A percentile compares a stretch with the other conserved stretches of the same genome.
Conservation (phyloP, 768 basidiomycete species). For the Coprinellus aureogranulatus region DNA sequence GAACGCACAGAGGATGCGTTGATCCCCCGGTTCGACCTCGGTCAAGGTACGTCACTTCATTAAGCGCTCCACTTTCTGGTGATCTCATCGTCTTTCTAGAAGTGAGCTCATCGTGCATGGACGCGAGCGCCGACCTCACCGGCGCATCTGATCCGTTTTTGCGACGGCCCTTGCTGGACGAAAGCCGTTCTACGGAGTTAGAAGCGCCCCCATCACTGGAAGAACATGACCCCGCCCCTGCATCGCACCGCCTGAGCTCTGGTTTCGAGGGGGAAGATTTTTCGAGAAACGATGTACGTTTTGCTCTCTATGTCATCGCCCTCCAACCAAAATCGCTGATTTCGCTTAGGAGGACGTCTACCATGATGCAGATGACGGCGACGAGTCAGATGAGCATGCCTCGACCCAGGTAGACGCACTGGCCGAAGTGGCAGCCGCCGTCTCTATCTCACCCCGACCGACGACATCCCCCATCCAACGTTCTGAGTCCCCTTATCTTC, state of each 20-base stretch:
- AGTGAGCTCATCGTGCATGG: neutral
- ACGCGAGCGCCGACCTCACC: neutral
- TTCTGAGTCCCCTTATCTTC: constrained; percentile 4
- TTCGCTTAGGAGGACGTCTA: neutral
- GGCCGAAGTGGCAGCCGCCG: neutral
- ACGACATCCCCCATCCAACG: constrained; percentile 17
- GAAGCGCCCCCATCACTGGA: constrained; percentile 16
- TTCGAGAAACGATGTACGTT: constrained; percentile 14
- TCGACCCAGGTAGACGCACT: neutral
- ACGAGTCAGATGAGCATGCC: neutral
- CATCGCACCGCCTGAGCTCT: constrained; percentile 20
- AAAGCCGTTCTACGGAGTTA: constrained; percentile 19
- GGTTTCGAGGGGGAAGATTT: constrained; percentile 27
- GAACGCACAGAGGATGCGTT: constrained; percentile 22
- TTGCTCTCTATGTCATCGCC: neutral
- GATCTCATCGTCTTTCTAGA: neutral
- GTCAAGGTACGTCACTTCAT: constrained; percentile 18
- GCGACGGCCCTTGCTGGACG: constrained; percentile 23
- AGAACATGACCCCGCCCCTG: constrained; percentile 25
- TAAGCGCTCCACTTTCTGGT: constrained; percentile 7
- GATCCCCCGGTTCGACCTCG: constrained; percentile 31
- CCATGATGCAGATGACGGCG: neutral
- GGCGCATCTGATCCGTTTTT: constrained; percentile 25
- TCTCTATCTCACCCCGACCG: neutral
- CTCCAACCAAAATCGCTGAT: neutral